phyloP scores from a whole-genome alignment of 352 stramenopile species.

The Saprolegnia diclina region DNA sequence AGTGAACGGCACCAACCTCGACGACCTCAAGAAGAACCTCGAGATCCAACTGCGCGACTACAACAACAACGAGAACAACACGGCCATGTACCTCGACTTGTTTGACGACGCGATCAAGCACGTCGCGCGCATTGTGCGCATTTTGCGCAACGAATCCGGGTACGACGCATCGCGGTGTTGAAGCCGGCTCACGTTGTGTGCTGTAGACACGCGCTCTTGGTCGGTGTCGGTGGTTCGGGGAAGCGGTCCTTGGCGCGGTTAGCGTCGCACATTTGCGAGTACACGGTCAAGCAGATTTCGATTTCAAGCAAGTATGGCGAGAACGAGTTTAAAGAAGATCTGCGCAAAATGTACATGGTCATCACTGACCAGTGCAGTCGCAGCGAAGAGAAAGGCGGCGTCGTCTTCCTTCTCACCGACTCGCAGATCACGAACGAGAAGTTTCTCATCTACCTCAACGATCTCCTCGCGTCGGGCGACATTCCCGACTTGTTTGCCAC shows the following conservation, averaged over 20 bases:
- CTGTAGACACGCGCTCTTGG: conserved; percentile 86
- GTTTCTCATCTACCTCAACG: conserved; percentile 95
- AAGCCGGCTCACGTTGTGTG: conserved; percentile 2
- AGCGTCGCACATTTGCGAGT: conserved; percentile 91
- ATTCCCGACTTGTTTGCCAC: conserved; percentile 91
- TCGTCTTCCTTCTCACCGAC: conserved; percentile 95
- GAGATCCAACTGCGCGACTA: conserved; percentile 89
- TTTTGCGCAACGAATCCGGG: conserved; percentile 83
- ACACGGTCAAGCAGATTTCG: conserved; percentile 88
- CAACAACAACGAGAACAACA: conserved; percentile 95
- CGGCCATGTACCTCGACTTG: conserved; percentile 93
- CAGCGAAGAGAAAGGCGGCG: conserved; percentile 74
- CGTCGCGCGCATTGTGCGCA: conserved; percentile 92
- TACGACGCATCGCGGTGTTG: conserved; percentile 12
- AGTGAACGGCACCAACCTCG: conserved; percentile 82
- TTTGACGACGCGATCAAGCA: conserved; percentile 97
- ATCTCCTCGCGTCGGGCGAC: conserved; percentile 90
- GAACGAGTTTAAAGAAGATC: conserved; percentile 95
- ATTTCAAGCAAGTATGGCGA: conserved; percentile 93
- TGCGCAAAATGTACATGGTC: conserved; percentile 92
- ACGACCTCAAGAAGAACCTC: conserved; percentile 86
- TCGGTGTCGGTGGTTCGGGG: conserved; percentile 91
- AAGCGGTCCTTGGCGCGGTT: conserved; percentile 92
- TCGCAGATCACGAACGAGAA: conserved; percentile 96
- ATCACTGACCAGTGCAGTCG: conserved; percentile 89